A percentile compares a stretch with the other conserved stretches of the same genome.
These are phyloP conservation scores for Suhomyces prunicola DNA, from an alignment of 805 yeast genomes.

Conservation along the genomic window DNA sequence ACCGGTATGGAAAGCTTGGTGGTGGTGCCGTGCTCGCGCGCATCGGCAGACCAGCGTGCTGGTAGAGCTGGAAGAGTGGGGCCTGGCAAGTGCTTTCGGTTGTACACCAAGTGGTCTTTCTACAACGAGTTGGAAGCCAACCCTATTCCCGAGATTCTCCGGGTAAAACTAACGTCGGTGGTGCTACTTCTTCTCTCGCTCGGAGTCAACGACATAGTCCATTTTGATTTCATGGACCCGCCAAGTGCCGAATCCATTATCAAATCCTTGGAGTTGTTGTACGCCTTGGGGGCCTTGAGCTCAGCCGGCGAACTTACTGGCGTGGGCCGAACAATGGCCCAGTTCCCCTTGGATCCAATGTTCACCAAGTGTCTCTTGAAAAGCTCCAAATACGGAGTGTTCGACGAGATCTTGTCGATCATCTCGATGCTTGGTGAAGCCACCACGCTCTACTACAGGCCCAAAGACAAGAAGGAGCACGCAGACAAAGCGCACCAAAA, in stretches of 20 bases:
- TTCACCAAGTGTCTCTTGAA: constrained; percentile 71
- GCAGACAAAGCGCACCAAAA: constrained; percentile 63
- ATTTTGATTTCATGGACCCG: constrained; percentile 88
- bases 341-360: constrained; percentile 90
- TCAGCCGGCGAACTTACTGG: constrained; percentile 74
- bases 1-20: constrained; percentile 47
- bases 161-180: constrained; percentile 77
- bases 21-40: constrained; percentile 44
- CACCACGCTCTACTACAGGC: constrained; percentile 65
- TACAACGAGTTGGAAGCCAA: constrained; percentile 70
- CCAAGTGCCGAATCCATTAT: constrained; percentile 75
- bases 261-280: constrained; percentile 76
- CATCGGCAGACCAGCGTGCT: constrained; percentile 46
- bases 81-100: constrained; percentile 58
- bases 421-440: constrained; percentile 83
- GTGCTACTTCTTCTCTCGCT: constrained; percentile 74
- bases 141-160: constrained; percentile 88
- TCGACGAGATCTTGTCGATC: constrained; percentile 66
- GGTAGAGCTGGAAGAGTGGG: constrained; percentile 50
- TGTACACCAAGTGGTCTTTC: constrained; percentile 82
- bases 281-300: constrained; percentile 82
- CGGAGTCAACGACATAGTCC: constrained; percentile 78
- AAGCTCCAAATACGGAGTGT: constrained; percentile 59
- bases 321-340: constrained; percentile 82
- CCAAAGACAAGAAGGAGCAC: constrained; percentile 60